A percentile compares a stretch with the other conserved stretches of the same genome.
These are phyloP conservation scores for Saturnispora sanitii DNA, from an alignment of 805 yeast genomes.

Conservation along the genomic window DNA sequence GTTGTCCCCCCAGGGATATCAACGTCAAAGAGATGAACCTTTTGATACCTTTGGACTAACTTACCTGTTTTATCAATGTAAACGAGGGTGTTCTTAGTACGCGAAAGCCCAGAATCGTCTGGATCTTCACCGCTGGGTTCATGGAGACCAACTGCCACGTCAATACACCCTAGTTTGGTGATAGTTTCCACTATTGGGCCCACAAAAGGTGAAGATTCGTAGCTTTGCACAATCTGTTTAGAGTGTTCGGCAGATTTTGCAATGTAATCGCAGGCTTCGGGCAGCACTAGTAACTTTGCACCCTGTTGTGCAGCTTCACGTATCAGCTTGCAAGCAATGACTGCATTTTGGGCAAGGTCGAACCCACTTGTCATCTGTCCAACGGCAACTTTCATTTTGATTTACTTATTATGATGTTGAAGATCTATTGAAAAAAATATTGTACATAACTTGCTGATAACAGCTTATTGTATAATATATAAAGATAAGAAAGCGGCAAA, in stretches of 20 bases:
- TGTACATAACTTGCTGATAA: no score
- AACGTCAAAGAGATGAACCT: conserved; percentile 84
- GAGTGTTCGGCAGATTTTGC: conserved; percentile 64
- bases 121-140: conserved; percentile 44
- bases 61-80: conserved; percentile 63
- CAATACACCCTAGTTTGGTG: conserved; percentile 23
- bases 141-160: conserved; percentile 82
- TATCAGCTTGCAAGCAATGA: conserved; percentile 49
- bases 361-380: conserved; percentile 81
- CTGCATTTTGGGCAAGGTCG: conserved; percentile 48
- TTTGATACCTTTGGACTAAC: conserved; percentile 63
- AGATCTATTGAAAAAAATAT: no score
- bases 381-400: conserved; percentile 68
- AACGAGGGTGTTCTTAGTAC: conserved; percentile 63
- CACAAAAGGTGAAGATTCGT: conserved; percentile 33
- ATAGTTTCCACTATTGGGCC: not conserved
- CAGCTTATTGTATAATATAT: no score
- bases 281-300: conserved; percentile 68
- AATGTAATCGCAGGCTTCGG: conserved; percentile 90
- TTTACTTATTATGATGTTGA: no score
- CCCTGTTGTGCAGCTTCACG: conserved; percentile 49
- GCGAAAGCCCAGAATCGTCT: conserved; percentile 10
- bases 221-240: conserved; percentile 41
- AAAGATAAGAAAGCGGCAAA: no score
- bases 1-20: conserved; percentile 76